These are phyloP conservation scores for Leccinum uliginosum DNA, from an alignment of 768 basidiomycete species.

Conservation along the genomic window DNA sequence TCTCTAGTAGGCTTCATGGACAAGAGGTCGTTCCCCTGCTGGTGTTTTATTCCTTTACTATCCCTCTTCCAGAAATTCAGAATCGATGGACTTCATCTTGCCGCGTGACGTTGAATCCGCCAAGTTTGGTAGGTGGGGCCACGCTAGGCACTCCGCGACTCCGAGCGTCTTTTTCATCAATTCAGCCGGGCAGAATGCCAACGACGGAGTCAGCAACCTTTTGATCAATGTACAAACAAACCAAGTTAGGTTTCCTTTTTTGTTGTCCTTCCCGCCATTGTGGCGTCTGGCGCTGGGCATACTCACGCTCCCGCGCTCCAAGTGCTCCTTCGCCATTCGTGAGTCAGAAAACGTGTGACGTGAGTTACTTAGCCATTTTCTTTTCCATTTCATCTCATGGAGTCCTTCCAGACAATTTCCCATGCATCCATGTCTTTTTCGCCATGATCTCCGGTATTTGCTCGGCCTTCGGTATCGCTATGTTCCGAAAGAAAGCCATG, in stretches of 20 bases:
- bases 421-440: not conserved
- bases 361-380: not conserved
- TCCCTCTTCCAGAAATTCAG: not conserved
- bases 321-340: not conserved
- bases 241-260: not conserved
- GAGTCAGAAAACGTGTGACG: not conserved
- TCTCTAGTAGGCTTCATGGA: not conserved
- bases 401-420: not conserved
- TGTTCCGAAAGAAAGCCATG: constrained; percentile 6
- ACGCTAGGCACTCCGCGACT: not conserved
- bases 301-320: not conserved
- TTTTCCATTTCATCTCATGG: constrained; percentile 5
- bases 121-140: not conserved
- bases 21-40: not conserved
- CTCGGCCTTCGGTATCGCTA: not conserved
- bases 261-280: not conserved
- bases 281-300: constrained; percentile 2
- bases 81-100: not conserved
- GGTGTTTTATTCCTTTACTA: not conserved
- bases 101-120: not conserved
- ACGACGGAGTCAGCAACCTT: not conserved
- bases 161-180: not conserved
- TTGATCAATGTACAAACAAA: not conserved
- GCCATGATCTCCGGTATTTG: not conserved
- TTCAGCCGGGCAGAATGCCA: not conserved